phyloP scores from a whole-genome alignment of 2,329 filamentous ascomycete genomes.

The Talaromyces sp. region DNA sequence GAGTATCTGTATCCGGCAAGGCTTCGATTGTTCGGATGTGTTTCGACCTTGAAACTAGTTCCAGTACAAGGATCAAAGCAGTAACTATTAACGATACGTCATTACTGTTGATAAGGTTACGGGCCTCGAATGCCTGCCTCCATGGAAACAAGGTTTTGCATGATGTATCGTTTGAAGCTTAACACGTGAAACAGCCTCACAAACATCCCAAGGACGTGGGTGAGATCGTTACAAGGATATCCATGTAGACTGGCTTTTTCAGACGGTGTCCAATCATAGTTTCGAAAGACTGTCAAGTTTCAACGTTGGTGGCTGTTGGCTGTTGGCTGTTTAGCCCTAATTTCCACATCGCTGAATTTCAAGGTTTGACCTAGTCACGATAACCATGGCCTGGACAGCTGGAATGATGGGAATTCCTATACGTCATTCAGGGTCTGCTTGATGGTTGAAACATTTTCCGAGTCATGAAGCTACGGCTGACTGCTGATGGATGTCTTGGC shows the following conservation, averaged over 20 bases:
- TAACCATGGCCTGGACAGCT: not conserved
- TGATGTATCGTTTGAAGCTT: not conserved
- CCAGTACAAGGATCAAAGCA: not conserved
- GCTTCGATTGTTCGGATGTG: not conserved
- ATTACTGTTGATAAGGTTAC: not conserved
- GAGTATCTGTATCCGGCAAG: not conserved
- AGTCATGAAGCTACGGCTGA: not conserved
- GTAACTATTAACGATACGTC: not conserved
- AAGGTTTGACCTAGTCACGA: not conserved
- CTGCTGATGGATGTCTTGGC: not conserved
- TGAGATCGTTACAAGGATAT: not conserved
- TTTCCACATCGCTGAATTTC: not conserved
- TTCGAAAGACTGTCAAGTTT: not conserved
- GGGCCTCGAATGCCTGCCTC: not conserved
- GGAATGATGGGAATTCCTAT: not conserved
- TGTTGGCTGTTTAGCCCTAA: not conserved
- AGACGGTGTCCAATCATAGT: not conserved
- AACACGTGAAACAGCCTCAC: not conserved
- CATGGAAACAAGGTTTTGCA: not conserved
- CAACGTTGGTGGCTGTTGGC: not conserved
- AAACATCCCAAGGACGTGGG: not conserved
- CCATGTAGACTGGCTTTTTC: not conserved
- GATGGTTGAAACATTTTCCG: not conserved
- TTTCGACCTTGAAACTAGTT: not conserved
- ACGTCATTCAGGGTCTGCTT: not conserved